These are phyloP conservation scores for Aspergillus cavernicola DNA, from an alignment of 495 filamentous ascomycete genomes.

Conservation along the genomic window DNA sequence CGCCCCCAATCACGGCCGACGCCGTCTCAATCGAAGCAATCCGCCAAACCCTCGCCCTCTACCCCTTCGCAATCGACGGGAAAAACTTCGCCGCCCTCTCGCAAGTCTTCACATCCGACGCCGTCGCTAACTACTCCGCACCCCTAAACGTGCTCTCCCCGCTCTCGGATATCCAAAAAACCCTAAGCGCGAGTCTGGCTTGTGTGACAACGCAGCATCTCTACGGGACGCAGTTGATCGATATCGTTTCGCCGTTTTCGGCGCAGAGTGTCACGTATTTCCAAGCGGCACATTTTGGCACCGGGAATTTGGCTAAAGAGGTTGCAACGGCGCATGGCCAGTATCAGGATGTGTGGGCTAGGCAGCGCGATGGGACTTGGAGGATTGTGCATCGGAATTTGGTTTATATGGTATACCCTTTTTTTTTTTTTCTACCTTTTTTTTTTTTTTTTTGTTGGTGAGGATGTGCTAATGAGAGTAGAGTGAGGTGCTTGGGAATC, in stretches of 20 bases:
- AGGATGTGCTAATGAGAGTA: background rate
- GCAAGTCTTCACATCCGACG: constrained; percentile 28
- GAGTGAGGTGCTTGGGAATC: constrained; percentile 3
- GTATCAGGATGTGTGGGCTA: constrained; percentile 28
- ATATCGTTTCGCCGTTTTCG: background rate
- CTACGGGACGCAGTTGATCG: constrained; percentile 1
- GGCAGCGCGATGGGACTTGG: constrained; percentile 16
- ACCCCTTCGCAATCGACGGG: constrained; percentile 32
- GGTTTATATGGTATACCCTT: constrained; percentile 32
- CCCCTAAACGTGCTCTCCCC: constrained; percentile 10
- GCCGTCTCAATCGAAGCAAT: constrained; percentile 18
- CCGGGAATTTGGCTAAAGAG: constrained; percentile 16
- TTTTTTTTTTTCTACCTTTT: background rate
- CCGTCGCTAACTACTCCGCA: constrained; percentile 30
- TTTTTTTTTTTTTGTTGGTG: background rate
- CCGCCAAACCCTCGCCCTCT: constrained; percentile 28
- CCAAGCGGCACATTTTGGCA: background rate
- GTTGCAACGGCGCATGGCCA: constrained; percentile 29
- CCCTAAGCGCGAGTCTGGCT: background rate
- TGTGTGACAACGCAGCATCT: constrained; percentile 4
- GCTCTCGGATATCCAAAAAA: background rate
- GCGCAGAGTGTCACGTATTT: background rate
- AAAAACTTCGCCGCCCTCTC: constrained; percentile 29
- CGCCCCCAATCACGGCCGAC: background rate
- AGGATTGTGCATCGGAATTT: constrained; percentile 23